Evolutionary conservation across 768 basidiomycete species (phyloP), one percentile per base, ranked within the genome.

Genomic region (Hortiboletus flavorubellus): DNA sequence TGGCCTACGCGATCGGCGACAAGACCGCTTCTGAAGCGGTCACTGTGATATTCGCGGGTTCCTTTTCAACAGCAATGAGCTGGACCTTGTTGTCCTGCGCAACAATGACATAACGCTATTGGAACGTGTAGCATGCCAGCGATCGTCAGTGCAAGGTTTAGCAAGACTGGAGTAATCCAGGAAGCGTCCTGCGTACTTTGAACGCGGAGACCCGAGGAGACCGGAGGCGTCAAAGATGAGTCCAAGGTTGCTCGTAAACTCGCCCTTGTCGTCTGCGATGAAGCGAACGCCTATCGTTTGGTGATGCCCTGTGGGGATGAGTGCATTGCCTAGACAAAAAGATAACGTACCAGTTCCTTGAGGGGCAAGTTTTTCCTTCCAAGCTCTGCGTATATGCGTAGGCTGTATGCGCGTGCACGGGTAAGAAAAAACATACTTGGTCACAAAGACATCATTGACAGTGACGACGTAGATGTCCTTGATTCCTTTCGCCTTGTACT

Each of bases 371-470:
- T 78, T 73, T 29, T 81, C 78, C 64, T 86, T 88, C 86, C 85
- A 88, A 34, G 85, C 86, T 58, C 85, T 86, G 50, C 44, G 38
- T 37, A 21, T 33, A 37, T 46, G 46, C 46, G 21, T 21, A 35
- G 40, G 10, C 18, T 53, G 37, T 51, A 64, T 53, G 44, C 51
- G 49, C 39, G 39, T 46, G 14, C 41, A 56, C 10, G 9, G 16
- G 14, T 4, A 26, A 38, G 31, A 1, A n/a, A 11, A 8, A 10
- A 49, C 49, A 16, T 62, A 76, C 52, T 84, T 80, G 54, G 78
- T 82, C 43, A 89, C 87, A 63, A 88, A 93, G 8, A 79, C 78
- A 66, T 95, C 92, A 68, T 94, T 94, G 53, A 90, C 85, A 26
- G 84, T 75, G 51, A 94, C 72, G 51, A 93, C 80, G 58, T 84